Conservation (phyloP, 108 stramenopile genomes). For the Skeletonema tropicum region DNA sequence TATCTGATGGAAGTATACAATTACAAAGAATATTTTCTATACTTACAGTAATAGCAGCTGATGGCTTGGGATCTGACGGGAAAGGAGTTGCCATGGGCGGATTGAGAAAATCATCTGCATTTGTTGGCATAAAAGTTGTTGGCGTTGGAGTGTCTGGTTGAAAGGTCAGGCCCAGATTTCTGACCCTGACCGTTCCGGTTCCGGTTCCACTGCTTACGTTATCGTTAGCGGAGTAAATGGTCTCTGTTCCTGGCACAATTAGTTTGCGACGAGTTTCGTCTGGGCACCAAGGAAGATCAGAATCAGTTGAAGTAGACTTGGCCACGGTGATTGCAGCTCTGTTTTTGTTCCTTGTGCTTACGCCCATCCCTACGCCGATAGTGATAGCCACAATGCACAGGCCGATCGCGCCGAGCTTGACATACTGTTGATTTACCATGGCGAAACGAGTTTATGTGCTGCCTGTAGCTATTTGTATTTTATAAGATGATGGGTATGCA, state of each 20-base stretch:
- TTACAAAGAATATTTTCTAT: too few relatives aligned
- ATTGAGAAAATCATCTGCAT: too few relatives aligned
- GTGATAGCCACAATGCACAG: not conserved
- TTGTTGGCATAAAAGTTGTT: too few relatives aligned
- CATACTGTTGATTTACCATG: not conserved
- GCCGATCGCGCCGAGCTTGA: not conserved
- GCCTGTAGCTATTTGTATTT: too few relatives aligned
- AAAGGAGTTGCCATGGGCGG: not conserved
- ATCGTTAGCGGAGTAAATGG: not conserved
- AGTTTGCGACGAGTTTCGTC: not conserved
- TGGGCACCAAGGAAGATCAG: conserved; percentile 1
- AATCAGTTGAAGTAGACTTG: not conserved
- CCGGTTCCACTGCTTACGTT: not conserved
- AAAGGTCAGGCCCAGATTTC: not conserved
- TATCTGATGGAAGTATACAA: too few relatives aligned
- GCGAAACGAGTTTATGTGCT: too few relatives aligned
- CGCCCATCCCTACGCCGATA: not conserved
- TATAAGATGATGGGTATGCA: too few relatives aligned
- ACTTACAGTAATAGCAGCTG: not conserved
- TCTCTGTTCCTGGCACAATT: not conserved
- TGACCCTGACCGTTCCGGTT: not conserved
- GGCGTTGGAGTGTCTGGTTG: not conserved
- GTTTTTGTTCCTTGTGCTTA: not conserved
- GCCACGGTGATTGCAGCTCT: not conserved
- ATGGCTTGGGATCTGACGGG: not conserved